Base-by-base conservation (phyloP, 148 eudicot genomes). In the Simmondsia chinensis region DNA sequence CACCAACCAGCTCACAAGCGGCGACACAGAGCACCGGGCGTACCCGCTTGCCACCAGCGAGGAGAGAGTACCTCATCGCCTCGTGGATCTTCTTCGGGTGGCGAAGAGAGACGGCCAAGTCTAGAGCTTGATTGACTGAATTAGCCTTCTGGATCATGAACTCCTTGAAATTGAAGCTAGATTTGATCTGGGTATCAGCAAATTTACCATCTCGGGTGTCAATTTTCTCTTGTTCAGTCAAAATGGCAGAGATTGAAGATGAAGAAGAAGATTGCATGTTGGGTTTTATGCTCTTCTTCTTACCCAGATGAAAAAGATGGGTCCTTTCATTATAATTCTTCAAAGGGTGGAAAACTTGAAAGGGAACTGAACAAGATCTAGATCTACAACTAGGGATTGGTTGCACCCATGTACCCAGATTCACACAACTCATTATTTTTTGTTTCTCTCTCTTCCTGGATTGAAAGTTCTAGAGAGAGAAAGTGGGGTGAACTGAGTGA, bases 21-120 rank as follows among this genome's bases (percentile, higher is more conserved):
- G 91, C 84, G 42, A 82, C 58, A 37, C 91, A 82, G 9, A 77
- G 57, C n/a, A 72, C 43, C 1, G 91, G 91, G 0, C 91, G 63
- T n/a, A 82, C 79, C 26, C 91, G 49, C 41, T 82, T 82, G n/a
- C 84, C 91, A 10, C 91, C 91, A 7, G 91, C 81, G 22, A 82
- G 73, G 15, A 82, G 61, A 0, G 81, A 69, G 45, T 82, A 82
- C 6, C 84, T 56, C 91, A 82, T 82, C 0, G 91, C 75, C 19
- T 82, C 76, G 20, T 82, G 76, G 56, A 82, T 74, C 13, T 33
- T 57, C 2, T 43, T 33, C 0, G 91, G 91, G 42, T 74, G 60
- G 0, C 37, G 61, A 10, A 77, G 26, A 0, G 73, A 40, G 1
- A 82, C 69, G 0, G 84, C 75, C 9, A 5, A 14, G 42, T 71